Base-by-base conservation (phyloP, 2,329 filamentous ascomycete genomes). In the Stagonosporopsis rhizophila region DNA sequence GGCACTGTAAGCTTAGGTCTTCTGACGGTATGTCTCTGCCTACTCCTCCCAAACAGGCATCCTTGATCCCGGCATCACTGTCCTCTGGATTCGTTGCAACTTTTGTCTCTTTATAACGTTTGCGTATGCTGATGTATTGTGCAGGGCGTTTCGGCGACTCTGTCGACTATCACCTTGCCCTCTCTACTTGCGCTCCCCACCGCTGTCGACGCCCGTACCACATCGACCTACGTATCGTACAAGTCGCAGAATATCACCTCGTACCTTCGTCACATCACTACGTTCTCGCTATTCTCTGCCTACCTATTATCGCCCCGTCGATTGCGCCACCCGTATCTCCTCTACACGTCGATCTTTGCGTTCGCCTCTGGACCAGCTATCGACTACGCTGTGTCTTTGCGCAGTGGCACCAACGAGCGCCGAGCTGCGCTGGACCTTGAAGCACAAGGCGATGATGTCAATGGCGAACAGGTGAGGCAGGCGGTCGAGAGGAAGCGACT, bases 1-100 rank as follows among this genome's bases (percentile, higher is more conserved):
- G 94, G 94, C 71, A 96, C 92, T 47, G 86, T 96, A 65, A 94
- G 90, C 68, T 84, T 97, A 55, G 94, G 94, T 61, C 84, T 97
- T 54, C 80, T 96, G 76, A 96, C 92, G 57, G 92, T 96, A 85
- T 70, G 89, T 81, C 58, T 42, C 56, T 71, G 66, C 65, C 60
- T 57, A 58, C 47, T 45, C 49, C 22, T 34, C 22, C 17, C 7
- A 3, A 15, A 12, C 34, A 19, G 32, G 14, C 15, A 19, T 42
- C 12, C 6, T 3, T 35, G 14, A 4, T 7, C 15, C 12, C 12
- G 12, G 6, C 20, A 23, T 11, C 28, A 46, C 14, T 23, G 2
- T 14, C 25, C 12, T 7, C 22, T 35, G 48, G 6, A 5, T 8
- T 20, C 25, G 22, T 35, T 14, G 22, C 17, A 19, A 34, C 2